phyloP scores from a whole-genome alignment of 202 grass and related monocot genomes.

The Cymbopogon flexuosus region DNA sequence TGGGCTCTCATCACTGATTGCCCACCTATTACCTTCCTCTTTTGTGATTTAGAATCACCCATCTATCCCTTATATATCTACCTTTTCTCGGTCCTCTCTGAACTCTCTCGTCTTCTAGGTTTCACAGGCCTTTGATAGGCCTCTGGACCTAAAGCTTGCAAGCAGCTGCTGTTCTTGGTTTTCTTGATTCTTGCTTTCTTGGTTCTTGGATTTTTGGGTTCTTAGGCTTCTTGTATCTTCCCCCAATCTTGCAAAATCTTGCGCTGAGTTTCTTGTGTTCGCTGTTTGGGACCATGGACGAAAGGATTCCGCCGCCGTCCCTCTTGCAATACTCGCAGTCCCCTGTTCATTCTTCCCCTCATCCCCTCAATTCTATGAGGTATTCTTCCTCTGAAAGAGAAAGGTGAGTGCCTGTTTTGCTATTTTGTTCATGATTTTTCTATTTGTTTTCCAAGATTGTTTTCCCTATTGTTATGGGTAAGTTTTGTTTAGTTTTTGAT shows the following conservation, averaged over 20 bases:
- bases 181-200: constrained; percentile 39
- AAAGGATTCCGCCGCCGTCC: constrained; percentile 68
- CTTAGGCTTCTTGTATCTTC: constrained; percentile 11
- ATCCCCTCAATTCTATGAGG: constrained; percentile 80
- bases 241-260: constrained; percentile 30
- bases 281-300: constrained; percentile 61
- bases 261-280: neutral
- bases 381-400: constrained; percentile 88
- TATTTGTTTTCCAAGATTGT: neutral
- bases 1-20: constrained; percentile 61
- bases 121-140: constrained; percentile 36
- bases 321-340: constrained; percentile 87
- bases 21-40: constrained; percentile 55
- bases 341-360: constrained; percentile 74
- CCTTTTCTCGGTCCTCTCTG: constrained; percentile 25
- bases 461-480: neutral
- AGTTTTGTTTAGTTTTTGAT: constrained; percentile 43
- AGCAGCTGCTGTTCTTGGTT: constrained; percentile 38
- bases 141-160: constrained; percentile 30
- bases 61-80: constrained; percentile 43
- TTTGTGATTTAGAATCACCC: constrained; percentile 37
- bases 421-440: constrained; percentile 27
- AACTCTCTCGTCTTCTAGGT: constrained; percentile 41
- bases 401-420: constrained; percentile 54
- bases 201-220: constrained; percentile 30